phyloP scores from a whole-genome alignment of 2,329 filamentous ascomycete genomes.

The Coniochaeta ligniaria region DNA sequence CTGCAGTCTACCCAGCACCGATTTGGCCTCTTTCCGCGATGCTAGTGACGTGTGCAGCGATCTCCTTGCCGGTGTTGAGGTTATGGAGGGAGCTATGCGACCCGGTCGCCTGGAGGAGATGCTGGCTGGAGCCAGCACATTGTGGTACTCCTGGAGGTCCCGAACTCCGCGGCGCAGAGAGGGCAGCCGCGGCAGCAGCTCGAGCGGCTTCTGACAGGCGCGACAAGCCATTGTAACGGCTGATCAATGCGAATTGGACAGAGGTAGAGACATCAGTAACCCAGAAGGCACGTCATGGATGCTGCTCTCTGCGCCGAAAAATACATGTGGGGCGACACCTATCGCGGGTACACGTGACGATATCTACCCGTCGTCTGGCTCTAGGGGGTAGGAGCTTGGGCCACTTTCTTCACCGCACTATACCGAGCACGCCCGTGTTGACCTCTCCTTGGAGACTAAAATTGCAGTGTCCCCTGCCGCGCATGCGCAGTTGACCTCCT shows the following conservation, averaged over 20 bases:
- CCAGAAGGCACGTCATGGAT: neutral
- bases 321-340: neutral
- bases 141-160: neutral
- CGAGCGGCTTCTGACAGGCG: constrained; percentile 37
- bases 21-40: constrained; percentile 3
- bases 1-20: constrained; percentile 1
- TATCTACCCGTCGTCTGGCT: neutral
- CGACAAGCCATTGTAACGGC: constrained; percentile 37
- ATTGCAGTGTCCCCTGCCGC: too few species aligned
- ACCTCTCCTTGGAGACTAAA: too few species aligned
- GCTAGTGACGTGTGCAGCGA: neutral
- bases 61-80: neutral
- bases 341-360: constrained; percentile 1
- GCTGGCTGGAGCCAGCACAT: neutral
- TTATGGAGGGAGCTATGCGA: neutral
- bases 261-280: neutral
- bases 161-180: neutral
- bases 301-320: neutral
- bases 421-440: too few species aligned
- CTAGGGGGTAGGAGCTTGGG: neutral
- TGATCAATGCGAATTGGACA: neutral
- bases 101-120: neutral
- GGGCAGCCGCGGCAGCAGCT: constrained; percentile 24
- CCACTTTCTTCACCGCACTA: neutral
- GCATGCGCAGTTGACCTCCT: too few species aligned